Conservation (phyloP, 495 filamentous ascomycete genomes). For the Venustampulla echinocandica region DNA sequence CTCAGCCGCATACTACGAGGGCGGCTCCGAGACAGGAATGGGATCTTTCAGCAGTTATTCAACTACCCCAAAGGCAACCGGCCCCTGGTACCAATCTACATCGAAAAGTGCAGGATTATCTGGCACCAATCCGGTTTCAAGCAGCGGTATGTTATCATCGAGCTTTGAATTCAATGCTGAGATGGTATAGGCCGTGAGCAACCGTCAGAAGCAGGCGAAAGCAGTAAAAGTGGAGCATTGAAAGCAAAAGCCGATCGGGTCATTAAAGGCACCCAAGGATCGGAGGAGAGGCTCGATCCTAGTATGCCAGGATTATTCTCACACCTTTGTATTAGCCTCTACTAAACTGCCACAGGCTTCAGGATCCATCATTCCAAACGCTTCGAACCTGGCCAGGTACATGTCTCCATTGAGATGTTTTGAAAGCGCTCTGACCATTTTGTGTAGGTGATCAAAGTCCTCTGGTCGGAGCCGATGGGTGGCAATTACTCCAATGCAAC, state of each 20-base stretch:
- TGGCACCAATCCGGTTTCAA: no score
- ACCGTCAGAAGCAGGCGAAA: background rate
- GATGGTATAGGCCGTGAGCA: background rate
- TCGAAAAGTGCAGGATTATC: no score
- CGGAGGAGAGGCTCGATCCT: background rate
- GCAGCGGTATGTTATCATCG: no score
- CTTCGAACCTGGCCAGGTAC: constrained; percentile 2
- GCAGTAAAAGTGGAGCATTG: background rate
- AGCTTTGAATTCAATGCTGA: no score
- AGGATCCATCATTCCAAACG: background rate
- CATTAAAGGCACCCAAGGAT: background rate
- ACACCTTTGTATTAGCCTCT: background rate
- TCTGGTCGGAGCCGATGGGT: constrained; percentile 18
- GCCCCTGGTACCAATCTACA: no score
- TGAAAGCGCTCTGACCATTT: constrained; percentile 19
- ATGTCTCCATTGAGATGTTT: constrained; percentile 6
- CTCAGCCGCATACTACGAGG: no score
- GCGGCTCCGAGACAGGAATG: no score
- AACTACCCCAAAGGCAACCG: no score
- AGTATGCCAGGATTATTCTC: background rate
- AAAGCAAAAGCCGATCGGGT: background rate
- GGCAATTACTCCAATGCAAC: background rate
- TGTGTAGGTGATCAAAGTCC: constrained; percentile 19
- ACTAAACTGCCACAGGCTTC: background rate
- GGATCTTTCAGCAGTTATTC: no score